Percentiles rank a stretch among this genome's conserved stretches.
Evolutionary conservation across 2,329 filamentous ascomycete species (phyloP).

Genomic region (Talaromyces marneffei): DNA sequence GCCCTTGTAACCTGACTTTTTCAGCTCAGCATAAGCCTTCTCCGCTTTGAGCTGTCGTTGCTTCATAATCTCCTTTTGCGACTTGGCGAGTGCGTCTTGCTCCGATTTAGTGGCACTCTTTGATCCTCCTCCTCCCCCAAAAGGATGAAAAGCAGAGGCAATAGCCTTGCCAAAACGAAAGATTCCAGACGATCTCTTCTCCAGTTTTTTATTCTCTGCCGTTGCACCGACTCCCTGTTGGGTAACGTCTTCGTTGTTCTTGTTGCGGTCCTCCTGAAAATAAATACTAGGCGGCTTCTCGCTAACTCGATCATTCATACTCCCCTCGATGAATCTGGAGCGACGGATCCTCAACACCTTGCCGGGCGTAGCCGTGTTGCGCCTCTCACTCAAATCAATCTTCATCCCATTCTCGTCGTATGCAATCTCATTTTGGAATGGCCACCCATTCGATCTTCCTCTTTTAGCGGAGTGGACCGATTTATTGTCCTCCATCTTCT

Average conservation of each 20-base stretch:
- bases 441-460: slow-evolving; percentile 43
- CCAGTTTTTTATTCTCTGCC: slow-evolving; percentile 16
- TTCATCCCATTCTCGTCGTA: slow-evolving; percentile 17
- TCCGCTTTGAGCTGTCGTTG: slow-evolving; percentile 44
- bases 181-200: slow-evolving; percentile 41
- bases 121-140: slow-evolving; percentile 38
- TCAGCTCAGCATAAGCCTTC: slow-evolving; percentile 50
- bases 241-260: slow-evolving; percentile 18
- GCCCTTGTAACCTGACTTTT: slow-evolving; percentile 46
- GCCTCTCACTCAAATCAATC: slow-evolving; percentile 2
- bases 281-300: slow-evolving; percentile 64
- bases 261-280: slow-evolving; percentile 38
- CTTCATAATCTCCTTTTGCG: slow-evolving; percentile 39
- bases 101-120: slow-evolving; percentile 35
- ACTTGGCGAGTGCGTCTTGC: slow-evolving; percentile 34
- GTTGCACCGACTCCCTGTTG: slow-evolving; percentile 17
- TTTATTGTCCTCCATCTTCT: not conserved
- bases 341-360: slow-evolving; percentile 40
- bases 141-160: slow-evolving; percentile 50
- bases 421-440: slow-evolving; percentile 23
- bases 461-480: slow-evolving; percentile 36
- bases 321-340: slow-evolving; percentile 70
- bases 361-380: slow-evolving; percentile 8
- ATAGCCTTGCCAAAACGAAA: slow-evolving; percentile 53
- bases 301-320: slow-evolving; percentile 76